Percentiles rank a stretch among this genome's conserved stretches.
Evolutionary conservation across 495 filamentous ascomycete species (phyloP).

Genomic region (Hypomontagnella monticulosa): DNA sequence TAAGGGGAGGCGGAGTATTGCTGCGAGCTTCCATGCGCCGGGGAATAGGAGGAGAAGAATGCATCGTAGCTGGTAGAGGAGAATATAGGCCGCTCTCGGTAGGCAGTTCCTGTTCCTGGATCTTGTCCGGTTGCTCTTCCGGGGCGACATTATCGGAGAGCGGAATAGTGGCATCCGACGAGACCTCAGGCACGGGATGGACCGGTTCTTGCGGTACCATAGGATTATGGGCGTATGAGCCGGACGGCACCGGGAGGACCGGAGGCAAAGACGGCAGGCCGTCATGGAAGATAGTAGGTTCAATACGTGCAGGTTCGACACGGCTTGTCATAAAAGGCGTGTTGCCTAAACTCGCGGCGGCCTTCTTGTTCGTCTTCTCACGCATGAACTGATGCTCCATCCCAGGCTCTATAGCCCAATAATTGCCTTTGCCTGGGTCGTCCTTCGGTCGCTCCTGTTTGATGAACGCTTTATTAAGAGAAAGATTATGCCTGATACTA

Average conservation of each 20-base stretch:
- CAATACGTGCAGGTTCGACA: conserved; percentile 50
- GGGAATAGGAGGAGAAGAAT: conserved; percentile 89
- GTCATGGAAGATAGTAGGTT: conserved; percentile 42
- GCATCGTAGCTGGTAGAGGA: conserved; percentile 63
- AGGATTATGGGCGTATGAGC: conserved; percentile 18
- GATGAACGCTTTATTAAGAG: conserved; percentile 94
- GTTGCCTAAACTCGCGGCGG: conserved; percentile 53
- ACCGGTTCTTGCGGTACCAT: conserved; percentile 40
- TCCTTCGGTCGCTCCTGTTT: conserved; percentile 97
- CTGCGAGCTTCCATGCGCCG: conserved; percentile 68
- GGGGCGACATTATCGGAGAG: conserved; percentile 77
- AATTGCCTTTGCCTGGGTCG: conserved; percentile 98
- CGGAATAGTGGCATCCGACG: conserved; percentile 95
- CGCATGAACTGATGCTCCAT: conserved; percentile 89
- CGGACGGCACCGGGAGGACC: conserved; percentile 39
- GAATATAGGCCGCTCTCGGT: conserved; percentile 66
- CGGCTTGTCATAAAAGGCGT: conserved; percentile 59
- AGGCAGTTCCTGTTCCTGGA: conserved; percentile 60
- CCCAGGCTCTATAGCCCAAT: conserved; percentile 92
- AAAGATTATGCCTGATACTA: conserved; percentile 98
- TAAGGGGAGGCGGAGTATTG: conserved; percentile 78
- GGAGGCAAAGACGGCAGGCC: conserved; percentile 49
- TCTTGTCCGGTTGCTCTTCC: conserved; percentile 68
- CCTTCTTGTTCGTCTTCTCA: conserved; percentile 73
- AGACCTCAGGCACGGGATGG: conserved; percentile 65